These are phyloP conservation scores for Trichoderma harzianum DNA, from an alignment of 2,329 filamentous ascomycete species.

Conservation along the genomic window DNA sequence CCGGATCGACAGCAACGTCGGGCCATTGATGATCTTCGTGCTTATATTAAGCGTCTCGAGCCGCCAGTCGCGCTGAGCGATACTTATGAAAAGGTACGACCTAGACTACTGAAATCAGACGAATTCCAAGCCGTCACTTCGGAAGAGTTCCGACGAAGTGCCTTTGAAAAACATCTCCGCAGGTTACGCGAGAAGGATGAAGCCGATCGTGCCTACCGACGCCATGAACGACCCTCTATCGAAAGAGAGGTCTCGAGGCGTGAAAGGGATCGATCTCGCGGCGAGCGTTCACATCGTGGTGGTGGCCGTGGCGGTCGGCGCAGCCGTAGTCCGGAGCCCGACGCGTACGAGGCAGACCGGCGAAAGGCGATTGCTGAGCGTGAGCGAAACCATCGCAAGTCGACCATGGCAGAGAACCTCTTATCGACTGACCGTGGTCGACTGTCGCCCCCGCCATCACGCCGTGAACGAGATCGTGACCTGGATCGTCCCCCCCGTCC, in stretches of 20 bases:
- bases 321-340: constrained; percentile 85
- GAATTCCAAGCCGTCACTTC: constrained; percentile 81
- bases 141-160: constrained; percentile 76
- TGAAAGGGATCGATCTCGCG: constrained; percentile 55
- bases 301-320: constrained; percentile 56
- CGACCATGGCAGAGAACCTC: constrained; percentile 63
- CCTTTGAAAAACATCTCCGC: constrained; percentile 88
- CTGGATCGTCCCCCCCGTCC: constrained; percentile 51
- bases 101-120: constrained; percentile 73
- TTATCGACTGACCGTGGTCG: constrained; percentile 51
- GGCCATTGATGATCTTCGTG: constrained; percentile 78
- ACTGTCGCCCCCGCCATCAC: constrained; percentile 39
- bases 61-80: constrained; percentile 75
- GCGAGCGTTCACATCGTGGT: constrained; percentile 62
- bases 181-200: constrained; percentile 91
- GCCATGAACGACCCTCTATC: constrained; percentile 53
- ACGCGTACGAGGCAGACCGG: constrained; percentile 93
- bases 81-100: constrained; percentile 83
- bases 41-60: constrained; percentile 83
- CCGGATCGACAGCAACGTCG: constrained; percentile 82
- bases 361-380: constrained; percentile 90
- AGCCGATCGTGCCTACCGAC: constrained; percentile 60
- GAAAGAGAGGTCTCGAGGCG: constrained; percentile 58
- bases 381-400: constrained; percentile 87
- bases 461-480: constrained; percentile 44